Evolutionary conservation across 768 basidiomycete genomes (phyloP), one percentile per base, ranked within the genome.

Genomic region (Rhodosporidiobolus sp.): DNA sequence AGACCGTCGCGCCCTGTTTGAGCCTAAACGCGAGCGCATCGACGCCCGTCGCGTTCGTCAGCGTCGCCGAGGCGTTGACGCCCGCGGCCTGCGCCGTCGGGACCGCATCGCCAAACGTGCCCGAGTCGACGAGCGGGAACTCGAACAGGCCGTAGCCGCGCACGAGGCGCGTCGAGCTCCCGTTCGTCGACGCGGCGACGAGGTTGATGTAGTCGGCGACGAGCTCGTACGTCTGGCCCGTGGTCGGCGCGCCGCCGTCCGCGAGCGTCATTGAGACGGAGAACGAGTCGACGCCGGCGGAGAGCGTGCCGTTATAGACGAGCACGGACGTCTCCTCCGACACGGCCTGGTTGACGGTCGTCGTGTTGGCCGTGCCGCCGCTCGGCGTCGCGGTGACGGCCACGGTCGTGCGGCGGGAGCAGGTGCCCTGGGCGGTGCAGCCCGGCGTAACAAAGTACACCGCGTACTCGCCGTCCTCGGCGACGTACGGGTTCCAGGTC

Each of bases 401-500:
- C 54, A 97, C 94, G 9, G 86, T 86, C 0, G 94, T 96, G 24
- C 96, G 88, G 34, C 83, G 81, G 24, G 81, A 84, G 79, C 96
- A 99, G 78, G 95, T 90, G 72, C 88, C 87, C 78, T 93, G 86
- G 67, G 87, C 82, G 6, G 83, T 82, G 81, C 96, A 99, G 20
- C 94, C 94, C 0, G 96, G 96, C 24, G 95, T 85, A 55, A 91
- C 84, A 53, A 98, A 79, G 81, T 89, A 90, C 74, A 98, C 84
- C 53, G 89, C 86, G 81, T 99, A 99, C 70, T 86, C 83, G 45
- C 94, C 96, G 5, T 90, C 85, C 17, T 91, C 89, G 0, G 91
- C 91, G n/a, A 98, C 89, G 77, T 92, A 93, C 0, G 94, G 94
- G 81, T 87, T 85, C 89, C 92, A 96, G 0, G 90, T 94, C 79